Evolutionary conservation across 331 rosid genomes (phyloP).

Genomic region (Malus hybrid): DNA sequence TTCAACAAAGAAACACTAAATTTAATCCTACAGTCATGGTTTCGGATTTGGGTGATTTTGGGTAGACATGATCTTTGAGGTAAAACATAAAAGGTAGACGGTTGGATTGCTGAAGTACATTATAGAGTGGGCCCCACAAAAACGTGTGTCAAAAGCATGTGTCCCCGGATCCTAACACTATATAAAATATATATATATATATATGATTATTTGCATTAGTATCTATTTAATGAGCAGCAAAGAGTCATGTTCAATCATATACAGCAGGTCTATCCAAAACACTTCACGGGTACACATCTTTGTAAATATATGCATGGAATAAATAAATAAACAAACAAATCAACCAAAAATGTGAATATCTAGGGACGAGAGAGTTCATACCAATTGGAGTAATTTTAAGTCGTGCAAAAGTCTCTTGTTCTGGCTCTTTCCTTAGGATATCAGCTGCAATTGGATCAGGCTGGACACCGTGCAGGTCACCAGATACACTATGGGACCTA

Average conservation of each 20-base stretch:
- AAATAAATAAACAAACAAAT: background rate
- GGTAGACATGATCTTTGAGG: too few relatives aligned
- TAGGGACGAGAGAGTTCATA: constrained; percentile 28
- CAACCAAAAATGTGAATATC: background rate
- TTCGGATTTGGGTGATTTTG: too few relatives aligned
- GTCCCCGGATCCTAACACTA: too few relatives aligned
- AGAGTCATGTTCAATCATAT: background rate
- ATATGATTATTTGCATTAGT: background rate
- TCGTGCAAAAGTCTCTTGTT: constrained; percentile 83
- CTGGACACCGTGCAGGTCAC: constrained; percentile 95
- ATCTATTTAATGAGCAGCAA: background rate
- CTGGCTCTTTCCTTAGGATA: constrained; percentile 95
- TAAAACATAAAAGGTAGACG: too few relatives aligned
- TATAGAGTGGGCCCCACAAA: too few relatives aligned
- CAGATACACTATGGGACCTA: constrained; percentile 89
- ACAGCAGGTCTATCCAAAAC: background rate
- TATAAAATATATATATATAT: too few relatives aligned
- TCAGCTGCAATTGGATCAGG: constrained; percentile 98
- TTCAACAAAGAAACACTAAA: too few relatives aligned
- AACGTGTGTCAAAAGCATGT: too few relatives aligned
- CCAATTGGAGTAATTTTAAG: constrained; percentile 73
- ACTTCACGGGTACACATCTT: background rate
- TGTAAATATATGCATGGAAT: background rate
- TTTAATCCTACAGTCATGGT: too few relatives aligned
- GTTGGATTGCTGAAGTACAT: too few relatives aligned